phyloP scores from a whole-genome alignment of 2,329 filamentous ascomycete species.

The Aspergillus quadrilineatus region DNA sequence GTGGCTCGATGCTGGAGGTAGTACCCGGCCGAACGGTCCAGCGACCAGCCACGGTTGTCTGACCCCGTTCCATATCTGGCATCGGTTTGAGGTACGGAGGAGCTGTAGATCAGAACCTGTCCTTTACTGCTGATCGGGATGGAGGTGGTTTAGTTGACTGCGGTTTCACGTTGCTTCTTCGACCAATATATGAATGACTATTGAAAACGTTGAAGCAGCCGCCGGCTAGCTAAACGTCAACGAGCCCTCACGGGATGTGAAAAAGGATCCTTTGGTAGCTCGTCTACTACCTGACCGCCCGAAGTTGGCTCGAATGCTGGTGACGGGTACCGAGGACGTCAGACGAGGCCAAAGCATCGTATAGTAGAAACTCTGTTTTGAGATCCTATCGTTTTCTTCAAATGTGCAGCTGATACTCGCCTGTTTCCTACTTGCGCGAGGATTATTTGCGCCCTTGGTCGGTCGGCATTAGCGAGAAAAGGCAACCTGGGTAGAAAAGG shows the following conservation, averaged over 20 bases:
- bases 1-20: neutral
- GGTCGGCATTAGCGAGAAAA: slow-evolving; percentile 1
- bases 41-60: slow-evolving; percentile 12
- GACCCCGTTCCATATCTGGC: slow-evolving; percentile 3
- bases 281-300: neutral
- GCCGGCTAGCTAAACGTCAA: slow-evolving; percentile 9
- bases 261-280: slow-evolving; percentile 2
- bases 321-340: slow-evolving; percentile 5
- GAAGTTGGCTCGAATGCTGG: neutral
- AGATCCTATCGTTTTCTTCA: slow-evolving; percentile 5
- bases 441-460: neutral
- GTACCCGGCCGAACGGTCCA: slow-evolving; percentile 14
- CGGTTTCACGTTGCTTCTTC: slow-evolving; percentile 18
- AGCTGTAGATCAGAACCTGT: slow-evolving; percentile 5
- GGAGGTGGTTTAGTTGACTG: neutral
- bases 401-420: neutral
- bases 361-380: slow-evolving; percentile 6
- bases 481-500: slow-evolving; percentile 7
- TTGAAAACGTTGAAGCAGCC: slow-evolving; percentile 11
- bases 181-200: slow-evolving; percentile 8
- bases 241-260: neutral
- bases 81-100: neutral
- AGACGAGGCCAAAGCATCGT: slow-evolving; percentile 9
- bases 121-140: neutral
- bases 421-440: neutral